Evolutionary conservation across 768 basidiomycete species (phyloP).

Genomic region (Tylopilus balloui): DNA sequence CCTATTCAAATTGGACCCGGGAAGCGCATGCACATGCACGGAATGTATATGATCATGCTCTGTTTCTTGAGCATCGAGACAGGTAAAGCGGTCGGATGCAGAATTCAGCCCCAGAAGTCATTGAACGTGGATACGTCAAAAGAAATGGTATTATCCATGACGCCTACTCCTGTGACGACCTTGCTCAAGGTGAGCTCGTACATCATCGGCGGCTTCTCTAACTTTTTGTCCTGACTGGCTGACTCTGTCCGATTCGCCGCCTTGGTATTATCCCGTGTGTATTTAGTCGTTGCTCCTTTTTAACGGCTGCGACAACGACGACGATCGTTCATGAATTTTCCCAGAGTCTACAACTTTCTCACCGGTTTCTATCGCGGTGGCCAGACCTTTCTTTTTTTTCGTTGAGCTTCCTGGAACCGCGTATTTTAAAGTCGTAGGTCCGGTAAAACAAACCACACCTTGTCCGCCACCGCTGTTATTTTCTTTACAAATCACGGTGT

Average conservation of each 20-base stretch:
- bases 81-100: not conserved
- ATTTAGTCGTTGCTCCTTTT: too few species aligned
- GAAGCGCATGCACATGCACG: too few species aligned
- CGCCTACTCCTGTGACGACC: too few species aligned
- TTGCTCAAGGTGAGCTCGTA: not conserved
- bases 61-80: not conserved
- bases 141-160: too few species aligned
- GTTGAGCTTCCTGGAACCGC: slow-evolving; percentile 32
- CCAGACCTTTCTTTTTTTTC: slow-evolving; percentile 38
- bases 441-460: slow-evolving; percentile 22
- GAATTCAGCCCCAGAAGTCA: too few species aligned
- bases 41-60: not conserved
- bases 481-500: slow-evolving; percentile 34
- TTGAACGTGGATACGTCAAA: not conserved
- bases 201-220: slow-evolving; percentile 25
- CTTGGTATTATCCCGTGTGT: not conserved
- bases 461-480: slow-evolving; percentile 36
- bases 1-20: too few species aligned
- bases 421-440: not conserved
- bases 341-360: slow-evolving; percentile 38
- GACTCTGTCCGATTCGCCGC: not conserved
- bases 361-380: slow-evolving; percentile 39
- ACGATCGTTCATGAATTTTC: too few species aligned
- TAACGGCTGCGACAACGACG: too few species aligned
- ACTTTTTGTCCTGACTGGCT: slow-evolving; percentile 15